Evolutionary conservation across 371 early-diverging fungal genomes (phyloP), one percentile per base, ranked within the genome.

Genomic region (Mortierella sp.): DNA sequence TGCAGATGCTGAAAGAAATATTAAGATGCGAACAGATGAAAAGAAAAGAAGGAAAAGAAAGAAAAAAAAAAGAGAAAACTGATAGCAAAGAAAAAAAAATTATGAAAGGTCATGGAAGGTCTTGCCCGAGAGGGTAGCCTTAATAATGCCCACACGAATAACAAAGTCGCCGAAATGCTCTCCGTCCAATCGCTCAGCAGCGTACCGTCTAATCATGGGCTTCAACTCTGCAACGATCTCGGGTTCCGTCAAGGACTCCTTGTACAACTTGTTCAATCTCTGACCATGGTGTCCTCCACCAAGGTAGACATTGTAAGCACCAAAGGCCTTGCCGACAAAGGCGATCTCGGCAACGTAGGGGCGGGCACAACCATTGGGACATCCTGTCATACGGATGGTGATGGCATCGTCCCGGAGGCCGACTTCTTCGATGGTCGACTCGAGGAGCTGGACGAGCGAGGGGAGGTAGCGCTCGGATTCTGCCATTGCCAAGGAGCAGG

Each of bases 401-500:
- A 98, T 96, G 70, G 96, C 95, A 87, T 97, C 96, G 55, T 96
- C 91, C 55, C 94, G 90, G 78, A 98, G 88, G 46, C 97, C 97
- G 58, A 93, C 89, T 76, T 93, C 95, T 80, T 96, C 95, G 75
- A 98, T 89, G 27, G 94, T 88, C 0, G 88, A 80, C 87, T 98
- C 98, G 71, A 98, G 90, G 83, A 90, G 91, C 29, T 89, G 90
- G 49, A 98, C 94, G 75, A 98, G 90, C 58, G 91, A 89, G 70
- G 98, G 98, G 81, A 98, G 89, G 90, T 98, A 97, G 71, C 98
- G 95, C 91, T 98, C 98, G 48, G 96, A 95, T 92, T 98, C 98
- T 75, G 98, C 98, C 97, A 98, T 97, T 54, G 98, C 98, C 76
- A 97, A 90, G 75, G 93, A 95, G 89, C 98, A 97, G 24, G 97